Evolutionary conservation across 2,329 filamentous ascomycete species (phyloP).

Genomic region (Cercospora nicotianae): DNA sequence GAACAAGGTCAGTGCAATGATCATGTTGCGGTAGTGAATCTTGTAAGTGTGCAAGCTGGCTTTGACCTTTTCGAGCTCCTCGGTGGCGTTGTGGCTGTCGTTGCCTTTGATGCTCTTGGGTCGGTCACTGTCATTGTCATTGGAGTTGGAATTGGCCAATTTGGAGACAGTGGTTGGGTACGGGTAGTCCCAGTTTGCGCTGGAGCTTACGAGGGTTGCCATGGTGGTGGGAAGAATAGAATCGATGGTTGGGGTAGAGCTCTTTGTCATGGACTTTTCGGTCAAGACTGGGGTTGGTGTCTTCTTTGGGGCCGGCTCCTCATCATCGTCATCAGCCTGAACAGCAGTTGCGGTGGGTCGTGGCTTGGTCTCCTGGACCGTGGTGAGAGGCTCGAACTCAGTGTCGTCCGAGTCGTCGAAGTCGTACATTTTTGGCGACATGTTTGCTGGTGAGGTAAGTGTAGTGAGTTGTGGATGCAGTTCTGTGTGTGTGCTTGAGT

Average conservation of each 20-base stretch:
- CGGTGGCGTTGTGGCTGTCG: neutral
- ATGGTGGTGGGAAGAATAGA: slow-evolving; percentile 3
- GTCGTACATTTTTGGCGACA: neutral
- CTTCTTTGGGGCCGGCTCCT: neutral
- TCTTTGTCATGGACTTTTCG: neutral
- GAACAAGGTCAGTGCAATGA: slow-evolving; percentile 10
- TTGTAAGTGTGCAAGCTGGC: slow-evolving; percentile 8
- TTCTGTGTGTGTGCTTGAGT: neutral
- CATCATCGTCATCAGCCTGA: neutral
- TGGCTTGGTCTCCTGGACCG: neutral
- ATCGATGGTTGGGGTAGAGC: slow-evolving; percentile 1
- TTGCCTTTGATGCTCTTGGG: slow-evolving; percentile 4
- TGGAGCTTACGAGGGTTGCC: neutral
- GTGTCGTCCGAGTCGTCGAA: neutral
- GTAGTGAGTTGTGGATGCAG: neutral
- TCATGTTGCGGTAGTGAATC: slow-evolving; percentile 10
- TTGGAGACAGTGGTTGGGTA: slow-evolving; percentile 1
- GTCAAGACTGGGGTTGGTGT: neutral
- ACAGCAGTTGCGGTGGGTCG: neutral
- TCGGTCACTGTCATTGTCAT: neutral
- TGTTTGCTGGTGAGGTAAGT: neutral
- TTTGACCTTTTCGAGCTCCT: slow-evolving; percentile 8
- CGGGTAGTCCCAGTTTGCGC: neutral
- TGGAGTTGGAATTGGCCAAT: neutral
- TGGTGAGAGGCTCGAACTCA: neutral